phyloP scores from a whole-genome alignment of 805 yeast species.

The Candida odintsovae region DNA sequence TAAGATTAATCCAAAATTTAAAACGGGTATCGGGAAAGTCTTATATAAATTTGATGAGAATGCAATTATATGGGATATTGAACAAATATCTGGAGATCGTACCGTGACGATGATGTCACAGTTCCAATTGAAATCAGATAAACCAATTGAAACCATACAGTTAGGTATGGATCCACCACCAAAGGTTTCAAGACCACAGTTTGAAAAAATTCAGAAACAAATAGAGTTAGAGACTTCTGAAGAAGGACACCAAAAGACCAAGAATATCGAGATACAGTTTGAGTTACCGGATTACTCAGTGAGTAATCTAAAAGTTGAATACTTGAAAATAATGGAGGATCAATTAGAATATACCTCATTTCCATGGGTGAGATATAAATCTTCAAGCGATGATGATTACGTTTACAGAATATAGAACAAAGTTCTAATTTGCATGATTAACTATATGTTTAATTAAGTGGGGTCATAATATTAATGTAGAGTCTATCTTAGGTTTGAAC shows the following conservation, averaged over 20 bases:
- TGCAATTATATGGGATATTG: slow-evolving; percentile 68
- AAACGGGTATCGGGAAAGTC: slow-evolving; percentile 67
- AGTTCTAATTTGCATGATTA: neutral
- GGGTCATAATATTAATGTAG: neutral
- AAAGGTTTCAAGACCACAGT: slow-evolving; percentile 14
- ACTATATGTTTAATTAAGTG: neutral
- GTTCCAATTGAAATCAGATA: slow-evolving; percentile 26
- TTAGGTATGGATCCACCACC: slow-evolving; percentile 26
- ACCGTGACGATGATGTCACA: slow-evolving; percentile 52
- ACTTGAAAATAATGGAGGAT: slow-evolving; percentile 56
- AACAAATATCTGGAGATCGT: slow-evolving; percentile 57
- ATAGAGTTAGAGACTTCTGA: neutral
- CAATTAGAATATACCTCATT: slow-evolving; percentile 59
- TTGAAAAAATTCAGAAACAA: slow-evolving; percentile 15
- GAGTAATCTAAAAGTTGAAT: slow-evolving; percentile 63
- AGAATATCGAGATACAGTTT: slow-evolving; percentile 46
- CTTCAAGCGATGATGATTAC: slow-evolving; percentile 32
- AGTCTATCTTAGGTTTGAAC: neutral
- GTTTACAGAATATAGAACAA: slow-evolving; percentile 18
- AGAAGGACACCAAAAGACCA: neutral
- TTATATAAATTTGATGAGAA: slow-evolving; percentile 65
- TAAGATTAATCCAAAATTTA: slow-evolving; percentile 53
- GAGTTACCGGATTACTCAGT: slow-evolving; percentile 60
- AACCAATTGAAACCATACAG: neutral
- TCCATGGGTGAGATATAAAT: slow-evolving; percentile 72